Base-by-base conservation (phyloP, 495 filamentous ascomycete species). In the Monascus purpureus region DNA sequence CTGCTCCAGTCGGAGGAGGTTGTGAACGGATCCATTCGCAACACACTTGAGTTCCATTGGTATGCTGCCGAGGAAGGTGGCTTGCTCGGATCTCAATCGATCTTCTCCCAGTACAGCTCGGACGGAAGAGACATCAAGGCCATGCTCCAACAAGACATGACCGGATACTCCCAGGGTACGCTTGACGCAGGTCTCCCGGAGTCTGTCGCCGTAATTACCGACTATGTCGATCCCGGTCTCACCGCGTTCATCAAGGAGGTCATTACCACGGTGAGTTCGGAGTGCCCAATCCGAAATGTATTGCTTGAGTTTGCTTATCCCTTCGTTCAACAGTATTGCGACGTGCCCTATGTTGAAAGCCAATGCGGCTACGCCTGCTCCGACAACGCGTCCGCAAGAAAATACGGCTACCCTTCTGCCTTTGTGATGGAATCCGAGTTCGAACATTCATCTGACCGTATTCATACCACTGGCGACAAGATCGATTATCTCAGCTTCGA, bases 71-170 rank as follows among this genome's bases (percentile, higher is more conserved):
- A 96, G 49, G 88, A 95, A 52, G 84, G 82, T 12, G 88, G 88
- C 19, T 63, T 96, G 38, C 69, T 94, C 6, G 82, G 82, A 43
- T 82, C 65, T 17, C 85, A 93, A 52, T 83, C 80, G 19, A 77
- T 99, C 52, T 96, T 93, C 57, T 64, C 70, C 8, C 53, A 63
- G n/a, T 99, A 99, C 49, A 81, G 82, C 53, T 75, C 75, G 47
- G 46, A 72, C 14, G 64, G 68, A 16, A 65, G 77, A 13, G 76
- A 93, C 39, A 68, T 99, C 48, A 90, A 87, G 57, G 90, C 90
- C 15, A 96, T 99, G 90, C 67, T 99, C 27, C 92, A 99, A 63
- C 90, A 99, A 54, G 90, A 99, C 52, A 99, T 96, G 90, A 96
- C 90, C 1, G 90, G 90, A 7, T 95, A 78, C 50, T 68, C 85